Conservation (phyloP, 2,329 filamentous ascomycete genomes). For the Epicoccum nigrum region DNA sequence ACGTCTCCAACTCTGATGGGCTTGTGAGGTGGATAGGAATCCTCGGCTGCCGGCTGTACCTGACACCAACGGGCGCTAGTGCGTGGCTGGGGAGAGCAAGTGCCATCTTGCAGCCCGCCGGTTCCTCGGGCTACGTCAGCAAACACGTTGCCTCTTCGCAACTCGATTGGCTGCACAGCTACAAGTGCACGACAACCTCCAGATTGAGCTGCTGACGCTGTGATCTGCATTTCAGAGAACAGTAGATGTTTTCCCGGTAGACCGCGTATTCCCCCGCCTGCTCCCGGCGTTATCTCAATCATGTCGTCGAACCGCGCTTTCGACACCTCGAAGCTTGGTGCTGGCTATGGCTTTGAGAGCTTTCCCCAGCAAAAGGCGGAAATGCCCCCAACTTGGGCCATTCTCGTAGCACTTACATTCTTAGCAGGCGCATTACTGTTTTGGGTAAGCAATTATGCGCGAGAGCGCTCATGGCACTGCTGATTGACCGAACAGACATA, state of each 20-base stretch:
- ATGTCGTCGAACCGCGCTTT: constrained; percentile 37
- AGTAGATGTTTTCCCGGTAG: constrained; percentile 33
- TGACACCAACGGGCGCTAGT: constrained; percentile 14
- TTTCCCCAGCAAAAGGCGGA: constrained; percentile 28
- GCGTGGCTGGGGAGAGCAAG: constrained; percentile 11
- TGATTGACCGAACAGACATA: constrained; percentile 60
- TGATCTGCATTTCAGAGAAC: constrained; percentile 8
- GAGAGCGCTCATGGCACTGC: not conserved
- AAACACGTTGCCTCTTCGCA: constrained; percentile 46
- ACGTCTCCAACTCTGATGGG: too few species aligned
- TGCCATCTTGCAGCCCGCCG: constrained; percentile 6
- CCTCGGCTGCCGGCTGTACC: constrained; percentile 3
- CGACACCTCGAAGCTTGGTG: constrained; percentile 27
- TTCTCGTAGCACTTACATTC: constrained; percentile 35
- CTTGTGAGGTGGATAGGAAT: too few species aligned
- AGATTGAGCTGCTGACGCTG: constrained; percentile 3
- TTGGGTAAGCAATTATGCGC: constrained; percentile 32
- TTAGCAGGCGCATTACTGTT: constrained; percentile 32
- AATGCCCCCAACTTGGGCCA: constrained; percentile 43
- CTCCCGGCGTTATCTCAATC: constrained; percentile 11
- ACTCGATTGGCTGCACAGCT: constrained; percentile 33
- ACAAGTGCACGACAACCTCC: constrained; percentile 15
- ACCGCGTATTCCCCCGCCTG: constrained; percentile 20
- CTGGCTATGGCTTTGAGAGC: constrained; percentile 38
- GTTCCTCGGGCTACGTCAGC: constrained; percentile 33